Evolutionary conservation across 192 early-diverging fungal species (phyloP).

Genomic region (Rhizoclosmatium sp.): DNA sequence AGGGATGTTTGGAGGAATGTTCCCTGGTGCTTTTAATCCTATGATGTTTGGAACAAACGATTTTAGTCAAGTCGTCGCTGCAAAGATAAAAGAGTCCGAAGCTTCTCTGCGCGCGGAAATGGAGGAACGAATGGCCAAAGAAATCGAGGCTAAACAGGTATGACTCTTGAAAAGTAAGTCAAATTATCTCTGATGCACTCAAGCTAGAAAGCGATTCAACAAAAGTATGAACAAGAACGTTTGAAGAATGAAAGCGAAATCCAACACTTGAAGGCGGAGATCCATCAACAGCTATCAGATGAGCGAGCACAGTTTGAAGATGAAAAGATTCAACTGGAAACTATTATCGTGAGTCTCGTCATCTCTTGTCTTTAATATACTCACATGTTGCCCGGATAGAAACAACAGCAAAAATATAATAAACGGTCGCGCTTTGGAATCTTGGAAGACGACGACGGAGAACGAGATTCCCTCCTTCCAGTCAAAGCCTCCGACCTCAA

Average conservation of each 20-base stretch:
- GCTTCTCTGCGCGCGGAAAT: constrained; percentile 41
- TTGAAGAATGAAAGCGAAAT: constrained; percentile 46
- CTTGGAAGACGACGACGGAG: constrained; percentile 43
- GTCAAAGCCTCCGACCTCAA: constrained; percentile 11
- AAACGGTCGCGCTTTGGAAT: constrained; percentile 30
- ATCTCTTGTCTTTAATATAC: neutral
- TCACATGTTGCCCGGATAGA: neutral
- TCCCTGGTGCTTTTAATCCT: neutral
- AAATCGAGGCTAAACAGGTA: constrained; percentile 42
- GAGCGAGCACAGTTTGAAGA: constrained; percentile 42
- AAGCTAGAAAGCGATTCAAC: constrained; percentile 34
- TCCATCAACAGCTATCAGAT: constrained; percentile 42
- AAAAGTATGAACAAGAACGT: constrained; percentile 40
- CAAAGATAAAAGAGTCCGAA: constrained; percentile 43
- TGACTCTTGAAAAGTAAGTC: neutral
- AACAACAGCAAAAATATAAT: neutral
- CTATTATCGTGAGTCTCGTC: constrained; percentile 9
- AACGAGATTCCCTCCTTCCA: neutral
- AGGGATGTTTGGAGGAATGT: constrained; percentile 8
- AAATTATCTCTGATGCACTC: neutral
- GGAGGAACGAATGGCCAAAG: constrained; percentile 45
- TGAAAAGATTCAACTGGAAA: constrained; percentile 24
- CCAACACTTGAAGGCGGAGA: constrained; percentile 29
- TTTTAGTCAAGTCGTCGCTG: constrained; percentile 31
- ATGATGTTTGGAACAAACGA: neutral